Evolutionary conservation across 805 yeast genomes (phyloP), one percentile per base, ranked within the genome.

Genomic region (Hanseniaspora nectarophila): DNA sequence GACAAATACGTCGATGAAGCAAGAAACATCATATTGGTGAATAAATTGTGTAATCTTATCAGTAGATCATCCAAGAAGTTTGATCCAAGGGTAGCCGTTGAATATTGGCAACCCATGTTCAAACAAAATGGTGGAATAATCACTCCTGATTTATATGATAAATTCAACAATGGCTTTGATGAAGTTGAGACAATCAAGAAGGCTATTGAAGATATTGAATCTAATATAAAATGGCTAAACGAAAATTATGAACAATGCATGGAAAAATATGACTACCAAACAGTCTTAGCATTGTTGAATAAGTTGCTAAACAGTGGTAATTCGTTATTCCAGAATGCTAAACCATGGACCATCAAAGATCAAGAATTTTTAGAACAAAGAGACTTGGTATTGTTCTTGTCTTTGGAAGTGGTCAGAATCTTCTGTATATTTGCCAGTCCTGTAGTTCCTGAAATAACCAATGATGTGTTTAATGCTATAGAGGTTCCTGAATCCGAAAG

Each of bases 1-100:
- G 85, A 81, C 47, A 73, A 67, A 15, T 72, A 72, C 38, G 67
- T 85, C 52, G 67, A 68, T 39, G 62, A 63, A 29, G 67, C 79
- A 6, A 73, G 94, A 56, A 40, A 44, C 9, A 80, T 78, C 32
- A 77, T 79, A 58, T 70, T 90, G 38, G 80, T 86, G 53, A 86
- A 87, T 55, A 89, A 89, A 63, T 81, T 81, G 67, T 88, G 92
- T 43, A 92, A 90, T 61, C 70, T 89, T 45, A 71, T 83, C 20
- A 76, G 81, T 56, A 72, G 98, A 55, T 75, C 81, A 33, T 80
- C 94, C 1, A 70, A 74, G 32, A 78, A 80, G 53, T 90, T 90
- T 60, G 66, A 73, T 60, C 70, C 85, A 16, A 61, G 61, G 12
- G 63, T 77, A 31, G 75, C 85, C 66, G 53, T 61, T 43, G 29